Base-by-base conservation (phyloP, 2,329 filamentous ascomycete species). In the Cladosporium sp. region DNA sequence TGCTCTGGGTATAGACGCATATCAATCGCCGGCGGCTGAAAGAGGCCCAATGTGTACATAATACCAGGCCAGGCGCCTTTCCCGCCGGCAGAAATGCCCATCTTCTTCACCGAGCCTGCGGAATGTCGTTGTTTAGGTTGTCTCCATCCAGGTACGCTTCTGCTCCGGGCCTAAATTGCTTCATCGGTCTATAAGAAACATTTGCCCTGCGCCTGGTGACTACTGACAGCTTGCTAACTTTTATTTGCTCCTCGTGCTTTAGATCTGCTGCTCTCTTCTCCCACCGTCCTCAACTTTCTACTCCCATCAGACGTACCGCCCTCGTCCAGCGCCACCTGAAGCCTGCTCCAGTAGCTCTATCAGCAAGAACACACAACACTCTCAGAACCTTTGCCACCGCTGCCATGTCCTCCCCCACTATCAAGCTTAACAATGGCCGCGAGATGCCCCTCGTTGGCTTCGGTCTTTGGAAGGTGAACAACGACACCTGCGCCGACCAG, bases 381-480 rank as follows among this genome's bases (percentile, higher is more conserved):
- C 49, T 53, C 52, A 68, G 66, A 66, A 67, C 58, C 53, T 55
- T 58, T 28, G 40, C 58, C 67, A 61, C 74, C 68, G 71, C 74
- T 58, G 69, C 67, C 46, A 76, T 72, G 66, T 70, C 73, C 70
- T 66, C 71, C 62, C 76, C 75, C 23, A 71, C 69, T 40, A 70
- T 76, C 64, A 77, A 74, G 72, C 71, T 78, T 49, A 78, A 75
- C 74, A 78, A 75, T 71, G 76, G 76, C 70, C 74, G 73, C 68
- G 69, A 66, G 72, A 91, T 91, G 89, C 89, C 89, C 74, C 86
- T 89, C 77, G 88, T 91, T 70, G 89, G 89, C 78, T 91, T 91
- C 76, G 89, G 89, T 67, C 85, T 94, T 71, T 95, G 91, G 91
- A 95, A 95, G 82, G 90, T 95, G 70, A 87, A 87, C 78, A 90